Evolutionary conservation across 2,329 filamentous ascomycete species (phyloP).

Genomic region (Sporothrix protearum): DNA sequence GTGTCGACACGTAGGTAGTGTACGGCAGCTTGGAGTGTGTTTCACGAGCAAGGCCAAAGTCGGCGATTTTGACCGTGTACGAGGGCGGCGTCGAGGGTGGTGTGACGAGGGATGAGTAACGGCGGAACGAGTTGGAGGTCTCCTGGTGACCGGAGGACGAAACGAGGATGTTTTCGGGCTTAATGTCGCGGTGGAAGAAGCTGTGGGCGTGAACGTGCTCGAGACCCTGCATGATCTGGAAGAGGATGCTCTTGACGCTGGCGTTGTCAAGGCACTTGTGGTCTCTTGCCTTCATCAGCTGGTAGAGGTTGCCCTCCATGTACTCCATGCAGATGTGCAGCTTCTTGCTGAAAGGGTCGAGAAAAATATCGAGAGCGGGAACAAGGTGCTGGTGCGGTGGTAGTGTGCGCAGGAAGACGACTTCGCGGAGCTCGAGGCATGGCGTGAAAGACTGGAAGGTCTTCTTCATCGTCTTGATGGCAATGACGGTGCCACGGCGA

Average conservation of each 20-base stretch:
- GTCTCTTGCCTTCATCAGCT: conserved; percentile 96
- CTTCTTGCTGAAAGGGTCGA: conserved; percentile 93
- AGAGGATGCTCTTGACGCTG: conserved; percentile 96
- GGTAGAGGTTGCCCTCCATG: conserved; percentile 99
- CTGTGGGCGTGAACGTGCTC: conserved; percentile 96
- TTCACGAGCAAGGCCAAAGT: conserved; percentile 95
- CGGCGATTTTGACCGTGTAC: conserved; percentile 97
- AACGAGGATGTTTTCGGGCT: conserved; percentile 97
- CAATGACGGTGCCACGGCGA: conserved; percentile 86
- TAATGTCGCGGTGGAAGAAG: conserved; percentile 99
- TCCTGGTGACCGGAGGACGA: conserved; percentile 86
- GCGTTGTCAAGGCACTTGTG: conserved; percentile 87
- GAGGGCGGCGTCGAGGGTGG: conserved; percentile 89
- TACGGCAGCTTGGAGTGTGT: conserved; percentile 95
- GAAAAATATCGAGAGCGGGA: conserved; percentile 96
- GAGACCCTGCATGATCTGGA: conserved; percentile 91
- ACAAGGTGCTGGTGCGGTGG: conserved; percentile 88
- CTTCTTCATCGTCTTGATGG: conserved; percentile 99
- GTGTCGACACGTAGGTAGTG: conserved; percentile 95
- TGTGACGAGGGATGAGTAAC: conserved; percentile 90
- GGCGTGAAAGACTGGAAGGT: conserved; percentile 88
- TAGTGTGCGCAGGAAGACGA: conserved; percentile 89
- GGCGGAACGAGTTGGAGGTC: conserved; percentile 76
- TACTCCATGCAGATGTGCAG: conserved; percentile 99
- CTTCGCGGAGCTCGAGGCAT: conserved; percentile 90